These are phyloP conservation scores for Cubamyces sp. DNA, from an alignment of 768 basidiomycete species.

Conservation along the genomic window DNA sequence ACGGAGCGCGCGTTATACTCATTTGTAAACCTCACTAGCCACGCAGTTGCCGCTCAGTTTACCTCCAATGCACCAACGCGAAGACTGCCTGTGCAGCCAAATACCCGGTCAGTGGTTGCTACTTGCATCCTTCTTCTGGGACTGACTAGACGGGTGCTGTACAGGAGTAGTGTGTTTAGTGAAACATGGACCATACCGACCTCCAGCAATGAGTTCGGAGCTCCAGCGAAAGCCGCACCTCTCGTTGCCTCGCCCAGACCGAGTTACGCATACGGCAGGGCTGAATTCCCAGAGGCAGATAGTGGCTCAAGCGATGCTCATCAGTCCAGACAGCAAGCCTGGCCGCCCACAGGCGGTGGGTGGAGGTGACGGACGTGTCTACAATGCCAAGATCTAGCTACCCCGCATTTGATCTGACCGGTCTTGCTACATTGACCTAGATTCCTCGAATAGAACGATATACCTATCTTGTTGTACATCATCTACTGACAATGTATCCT, in stretches of 20 bases:
- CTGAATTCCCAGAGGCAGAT: constrained; percentile 9
- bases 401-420: constrained; percentile 10
- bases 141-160: neutral
- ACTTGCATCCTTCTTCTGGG: no score
- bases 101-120: neutral
- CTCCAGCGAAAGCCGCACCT: neutral
- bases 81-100: constrained; percentile 3
- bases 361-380: constrained; percentile 6
- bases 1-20: neutral
- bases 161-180: neutral
- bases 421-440: no score
- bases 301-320: neutral
- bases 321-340: neutral
- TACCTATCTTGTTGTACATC: neutral
- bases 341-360: neutral
- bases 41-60: constrained; percentile 57
- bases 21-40: constrained; percentile 38
- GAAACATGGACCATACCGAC: constrained; percentile 9
- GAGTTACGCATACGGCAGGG: constrained; percentile 22
- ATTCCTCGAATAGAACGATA: neutral
- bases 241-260: constrained; percentile 18
- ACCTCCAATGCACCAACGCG: constrained; percentile 13
- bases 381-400: neutral
- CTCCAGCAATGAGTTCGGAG: neutral
- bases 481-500: neutral